Base-by-base conservation (phyloP, 2,329 filamentous ascomycete genomes). In the Westerdykella aurantiaca region DNA sequence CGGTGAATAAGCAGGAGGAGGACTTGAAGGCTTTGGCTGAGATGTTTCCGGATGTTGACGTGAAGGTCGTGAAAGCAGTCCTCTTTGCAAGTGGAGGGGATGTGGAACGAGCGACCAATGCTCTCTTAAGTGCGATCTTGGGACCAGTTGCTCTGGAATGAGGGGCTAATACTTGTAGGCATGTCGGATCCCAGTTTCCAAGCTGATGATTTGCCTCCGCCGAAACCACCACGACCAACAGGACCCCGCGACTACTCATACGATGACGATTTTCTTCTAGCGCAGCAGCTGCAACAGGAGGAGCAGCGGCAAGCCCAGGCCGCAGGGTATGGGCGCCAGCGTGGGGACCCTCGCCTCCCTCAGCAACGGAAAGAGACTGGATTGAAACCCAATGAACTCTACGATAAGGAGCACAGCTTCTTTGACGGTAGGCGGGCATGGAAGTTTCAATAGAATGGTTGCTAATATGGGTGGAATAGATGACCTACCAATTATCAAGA, bases 51-150 rank as follows among this genome's bases (percentile, higher is more conserved):
- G 78, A 74, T 43, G 86, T 96, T 48, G 93, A 98, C 42, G 65
- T 72, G 6, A 68, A 81, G 37, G 85, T 98, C 38, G 80, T 98
- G 67, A 95, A 84, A 68, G 93, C 93, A 23, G 86, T 98, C 0
- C 72, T 98, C 51, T 77, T 80, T 18, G 93, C 93, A 12, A 97
- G 93, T 66, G 78, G 83, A 46, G 91, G 90, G 47, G 82, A 85
- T 59, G 83, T 97, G 38, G 93, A 98, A 68, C 86, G 88, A 25
- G 91, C 93, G 12, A 98, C 98, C 72, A 93, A 96, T 70, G 93
- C 93, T 31, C 77, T 98, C 35, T 77, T 98, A 37, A 86, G 87
- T 88, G 75, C 49, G 77, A 29, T 9, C 11, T 9, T 9, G 25
- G 60, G 21, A 46, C 22, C 42, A 13, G 22, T 29, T 18, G 34